Evolutionary conservation across 495 filamentous ascomycete species (phyloP), one percentile per base, ranked within the genome.

Genomic region (Tuber borchii): DNA sequence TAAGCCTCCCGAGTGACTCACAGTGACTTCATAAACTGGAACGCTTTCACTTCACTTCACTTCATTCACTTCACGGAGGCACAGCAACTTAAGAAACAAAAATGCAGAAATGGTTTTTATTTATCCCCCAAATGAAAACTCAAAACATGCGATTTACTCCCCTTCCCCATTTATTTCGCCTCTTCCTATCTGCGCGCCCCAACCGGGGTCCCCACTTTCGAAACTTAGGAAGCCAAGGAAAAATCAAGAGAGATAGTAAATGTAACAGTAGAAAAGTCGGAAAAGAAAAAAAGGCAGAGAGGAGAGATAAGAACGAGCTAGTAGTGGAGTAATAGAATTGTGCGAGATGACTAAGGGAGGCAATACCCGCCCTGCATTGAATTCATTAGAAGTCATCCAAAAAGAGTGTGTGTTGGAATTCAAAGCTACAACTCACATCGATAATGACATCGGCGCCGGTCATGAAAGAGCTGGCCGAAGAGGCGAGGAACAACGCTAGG

Each of bases 391-490:
- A 26, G 34, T 22, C 22, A 61, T 31, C 22, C 22, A 44, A 70
- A 61, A 14, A 14, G 48, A 20, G 37, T 8, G 48, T 20, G 43
- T 19, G 3, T 42, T 34, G 86, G 86, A 81, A 86, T 61, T 2
- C 12, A 26, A 10, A 26, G 10, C 10, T 31, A 4, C 10, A 88
- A 74, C 89, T 87, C 80, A 89, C 91, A 83, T 93, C 91, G 72
- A 91, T 90, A 76, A 92, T 87, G 79, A 93, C 87, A 85, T 95
- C 91, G 74, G 88, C 85, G 34, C 93, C 93, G 39, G 92, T 96
- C 86, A 94, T 91, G 85, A 92, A 97, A 31, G 86, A 84, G 34
- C 88, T 90, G 6, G 91, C 90, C 76, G 93, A 90, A 56, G 91
- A 92, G 2, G 90, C 90, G 72, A 97, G 85, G 84, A 92, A 92